Conservation (phyloP, 768 basidiomycete species). For the Psilocybe azurescens region DNA sequence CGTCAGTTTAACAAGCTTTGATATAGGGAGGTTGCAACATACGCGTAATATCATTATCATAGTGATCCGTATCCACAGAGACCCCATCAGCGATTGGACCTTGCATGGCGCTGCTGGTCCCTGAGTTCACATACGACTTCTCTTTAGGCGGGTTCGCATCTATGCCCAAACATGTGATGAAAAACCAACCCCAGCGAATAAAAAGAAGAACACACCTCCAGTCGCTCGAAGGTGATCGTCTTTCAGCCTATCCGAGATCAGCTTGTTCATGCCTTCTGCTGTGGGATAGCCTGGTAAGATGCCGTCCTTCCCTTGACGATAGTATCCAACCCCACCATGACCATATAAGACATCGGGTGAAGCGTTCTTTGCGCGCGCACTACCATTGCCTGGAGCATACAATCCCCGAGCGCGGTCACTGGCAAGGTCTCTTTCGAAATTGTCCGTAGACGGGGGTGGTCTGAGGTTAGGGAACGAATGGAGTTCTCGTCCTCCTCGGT, state of each 20-base stretch:
- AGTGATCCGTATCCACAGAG: background rate
- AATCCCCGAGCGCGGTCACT: background rate
- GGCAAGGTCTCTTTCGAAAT: background rate
- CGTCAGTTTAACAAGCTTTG: background rate
- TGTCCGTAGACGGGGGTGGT: no score
- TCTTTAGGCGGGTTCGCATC: background rate
- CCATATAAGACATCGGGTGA: constrained; percentile 10
- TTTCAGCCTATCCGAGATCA: constrained; percentile 26
- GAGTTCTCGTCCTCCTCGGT: constrained; percentile 3
- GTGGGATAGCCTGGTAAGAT: constrained; percentile 27
- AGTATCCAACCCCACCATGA: constrained; percentile 11
- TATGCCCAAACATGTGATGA: background rate
- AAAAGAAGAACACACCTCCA: constrained; percentile 12
- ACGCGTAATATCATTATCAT: background rate
- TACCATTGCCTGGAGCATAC: background rate
- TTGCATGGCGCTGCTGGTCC: background rate
- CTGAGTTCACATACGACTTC: background rate
- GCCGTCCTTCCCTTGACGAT: constrained; percentile 13
- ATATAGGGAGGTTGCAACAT: background rate
- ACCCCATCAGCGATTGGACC: background rate
- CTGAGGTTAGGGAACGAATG: background rate
- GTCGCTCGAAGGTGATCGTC: constrained; percentile 21
- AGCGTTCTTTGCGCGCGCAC: background rate
- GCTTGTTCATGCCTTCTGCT: constrained; percentile 17
- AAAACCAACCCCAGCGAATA: background rate